These are phyloP conservation scores for Picea mariana DNA, from an alignment of 83 land plant genomes.

Conservation along the genomic window DNA sequence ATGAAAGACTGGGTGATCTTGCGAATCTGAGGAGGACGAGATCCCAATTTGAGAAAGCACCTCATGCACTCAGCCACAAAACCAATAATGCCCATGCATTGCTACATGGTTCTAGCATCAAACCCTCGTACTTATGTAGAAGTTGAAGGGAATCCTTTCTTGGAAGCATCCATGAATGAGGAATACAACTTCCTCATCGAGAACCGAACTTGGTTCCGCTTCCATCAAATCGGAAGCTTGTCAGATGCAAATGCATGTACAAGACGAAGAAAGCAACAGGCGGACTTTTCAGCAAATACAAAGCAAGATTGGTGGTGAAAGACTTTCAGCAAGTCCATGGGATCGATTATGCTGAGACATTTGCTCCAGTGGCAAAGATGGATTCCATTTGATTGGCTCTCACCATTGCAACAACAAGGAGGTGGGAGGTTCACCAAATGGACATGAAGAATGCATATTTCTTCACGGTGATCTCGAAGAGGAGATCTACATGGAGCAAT, in stretches of 20 bases:
- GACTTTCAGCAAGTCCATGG: not conserved
- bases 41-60: no score
- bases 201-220: not conserved
- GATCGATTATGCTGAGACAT: not conserved
- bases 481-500: not conserved
- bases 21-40: no score
- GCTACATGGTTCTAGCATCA: no score
- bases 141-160: no score
- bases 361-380: no score
- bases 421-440: not conserved
- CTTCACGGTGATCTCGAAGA: no score
- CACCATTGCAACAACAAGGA: not conserved
- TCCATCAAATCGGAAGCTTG: not conserved
- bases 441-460: not conserved
- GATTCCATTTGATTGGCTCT: no score
- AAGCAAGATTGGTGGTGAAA: not conserved
- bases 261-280: not conserved
- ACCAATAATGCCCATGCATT: no score
- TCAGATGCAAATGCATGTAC: not conserved
- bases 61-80: no score
- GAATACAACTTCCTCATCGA: not conserved
- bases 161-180: not conserved
- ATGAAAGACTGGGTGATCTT: no score
- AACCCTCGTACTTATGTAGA: no score
- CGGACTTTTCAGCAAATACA: not conserved